Evolutionary conservation across 306 rosid genomes (phyloP).

Genomic region (Gastrolobium bilobum): DNA sequence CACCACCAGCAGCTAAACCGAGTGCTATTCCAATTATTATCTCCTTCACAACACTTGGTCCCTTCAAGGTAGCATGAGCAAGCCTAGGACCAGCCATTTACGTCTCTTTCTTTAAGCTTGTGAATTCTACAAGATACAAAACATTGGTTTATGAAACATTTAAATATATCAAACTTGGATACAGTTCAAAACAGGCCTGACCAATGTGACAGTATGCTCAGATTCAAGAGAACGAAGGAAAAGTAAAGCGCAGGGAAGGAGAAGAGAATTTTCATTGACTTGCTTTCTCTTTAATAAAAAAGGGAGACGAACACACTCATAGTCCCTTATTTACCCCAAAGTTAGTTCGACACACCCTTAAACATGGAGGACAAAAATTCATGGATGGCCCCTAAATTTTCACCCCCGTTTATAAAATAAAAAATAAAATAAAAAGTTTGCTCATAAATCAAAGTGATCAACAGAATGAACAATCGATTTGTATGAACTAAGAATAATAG

Average conservation of each 20-base stretch:
- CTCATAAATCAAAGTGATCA: neutral
- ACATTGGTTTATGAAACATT: neutral
- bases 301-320: neutral
- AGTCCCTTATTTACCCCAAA: constrained; percentile 8
- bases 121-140: constrained; percentile 47
- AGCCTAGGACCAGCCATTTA: constrained; percentile 85
- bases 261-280: neutral
- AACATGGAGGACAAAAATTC: neutral
- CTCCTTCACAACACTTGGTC: constrained; percentile 99
- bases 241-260: neutral
- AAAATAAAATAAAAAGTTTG: neutral
- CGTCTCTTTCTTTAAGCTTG: constrained; percentile 46
- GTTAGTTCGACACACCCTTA: neutral
- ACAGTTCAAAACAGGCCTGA: constrained; percentile 25
- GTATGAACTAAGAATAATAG: neutral
- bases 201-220: neutral
- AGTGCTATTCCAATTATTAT: constrained; percentile 63
- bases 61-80: constrained; percentile 90
- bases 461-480: neutral
- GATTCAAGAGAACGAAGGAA: constrained; percentile 13
- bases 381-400: neutral
- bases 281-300: neutral
- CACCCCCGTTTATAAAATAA: neutral
- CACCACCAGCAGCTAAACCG: constrained; percentile 72
- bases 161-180: neutral